These are phyloP conservation scores for Neoscytalidium dimidiatum DNA, from an alignment of 2,329 filamentous ascomycete species.

Conservation along the genomic window DNA sequence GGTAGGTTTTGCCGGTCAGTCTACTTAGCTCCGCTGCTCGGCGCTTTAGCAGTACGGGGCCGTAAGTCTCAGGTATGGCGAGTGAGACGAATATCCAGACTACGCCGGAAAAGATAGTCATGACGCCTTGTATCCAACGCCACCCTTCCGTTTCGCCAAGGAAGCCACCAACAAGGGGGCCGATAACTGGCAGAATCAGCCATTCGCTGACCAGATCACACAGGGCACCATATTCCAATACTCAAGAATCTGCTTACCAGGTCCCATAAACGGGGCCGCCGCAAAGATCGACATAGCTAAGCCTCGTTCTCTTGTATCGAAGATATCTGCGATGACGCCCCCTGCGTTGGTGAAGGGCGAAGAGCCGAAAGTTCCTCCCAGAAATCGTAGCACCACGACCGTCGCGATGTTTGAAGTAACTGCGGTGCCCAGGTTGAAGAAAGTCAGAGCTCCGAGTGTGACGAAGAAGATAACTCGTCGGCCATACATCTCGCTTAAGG, in stretches of 20 bases:
- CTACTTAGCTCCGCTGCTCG: conserved; percentile 51
- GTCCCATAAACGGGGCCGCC: conserved; percentile 43
- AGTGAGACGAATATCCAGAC: conserved; percentile 36
- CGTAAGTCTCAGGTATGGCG: conserved; percentile 44
- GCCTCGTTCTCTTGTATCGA: conserved; percentile 39
- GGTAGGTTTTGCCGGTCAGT: conserved; percentile 55
- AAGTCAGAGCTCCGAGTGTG: conserved; percentile 59
- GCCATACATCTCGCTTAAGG: conserved; percentile 57
- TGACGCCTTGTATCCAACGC: conserved; percentile 42
- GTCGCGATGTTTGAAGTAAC: conserved; percentile 60
- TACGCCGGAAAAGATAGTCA: conserved; percentile 37
- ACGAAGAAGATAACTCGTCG: conserved; percentile 58
- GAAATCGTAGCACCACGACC: conserved; percentile 67
- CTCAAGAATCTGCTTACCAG: conserved; percentile 22
- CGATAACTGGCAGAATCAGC: conserved; percentile 55
- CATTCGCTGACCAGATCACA: conserved; percentile 54
- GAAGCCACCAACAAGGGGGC: conserved; percentile 41
- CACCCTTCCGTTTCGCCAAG: conserved; percentile 35
- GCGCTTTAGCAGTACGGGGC: conserved; percentile 53
- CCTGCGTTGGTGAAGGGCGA: conserved; percentile 60
- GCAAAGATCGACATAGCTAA: conserved; percentile 41
- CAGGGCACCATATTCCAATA: conserved; percentile 33
- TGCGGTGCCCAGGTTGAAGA: conserved; percentile 63
- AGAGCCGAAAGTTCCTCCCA: conserved; percentile 64
- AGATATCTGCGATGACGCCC: conserved; percentile 40